phyloP scores from a whole-genome alignment of 257 asterid species.

The Nicotiana obtusifolia region DNA sequence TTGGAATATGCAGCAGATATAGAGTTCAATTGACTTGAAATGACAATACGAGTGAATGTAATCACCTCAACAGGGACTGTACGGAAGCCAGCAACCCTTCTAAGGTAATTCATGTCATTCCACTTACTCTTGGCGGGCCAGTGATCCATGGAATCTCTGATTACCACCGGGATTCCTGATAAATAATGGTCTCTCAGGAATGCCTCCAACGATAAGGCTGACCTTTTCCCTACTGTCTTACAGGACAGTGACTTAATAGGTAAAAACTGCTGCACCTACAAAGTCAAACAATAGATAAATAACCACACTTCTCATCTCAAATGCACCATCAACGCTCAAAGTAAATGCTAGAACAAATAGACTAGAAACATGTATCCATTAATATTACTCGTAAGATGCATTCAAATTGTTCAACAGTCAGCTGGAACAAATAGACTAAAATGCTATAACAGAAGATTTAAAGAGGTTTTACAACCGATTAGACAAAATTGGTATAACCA shows the following conservation, averaged over 20 bases:
- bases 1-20: neutral
- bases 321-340: neutral
- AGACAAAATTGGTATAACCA: neutral
- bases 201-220: conserved; percentile 34
- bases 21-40: neutral
- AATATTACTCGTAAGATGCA: neutral
- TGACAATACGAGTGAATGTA: conserved; percentile 6
- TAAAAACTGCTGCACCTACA: conserved; percentile 25
- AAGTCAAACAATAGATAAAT: neutral
- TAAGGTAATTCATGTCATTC: conserved; percentile 80
- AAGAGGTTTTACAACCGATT: neutral
- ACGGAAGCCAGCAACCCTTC: conserved; percentile 75
- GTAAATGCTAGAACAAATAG: neutral
- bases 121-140: conserved; percentile 91
- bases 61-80: conserved; percentile 96
- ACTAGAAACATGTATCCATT: neutral
- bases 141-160: conserved; percentile 74
- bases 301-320: neutral
- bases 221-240: conserved; percentile 28
- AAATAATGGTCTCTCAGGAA: conserved; percentile 32
- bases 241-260: conserved; percentile 37
- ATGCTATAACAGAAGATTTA: neutral
- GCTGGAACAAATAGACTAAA: neutral
- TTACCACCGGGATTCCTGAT: conserved; percentile 40
- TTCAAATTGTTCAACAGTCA: neutral